Evolutionary conservation across 2,329 filamentous ascomycete genomes (phyloP).

Genomic region (Epichloe amarillans): DNA sequence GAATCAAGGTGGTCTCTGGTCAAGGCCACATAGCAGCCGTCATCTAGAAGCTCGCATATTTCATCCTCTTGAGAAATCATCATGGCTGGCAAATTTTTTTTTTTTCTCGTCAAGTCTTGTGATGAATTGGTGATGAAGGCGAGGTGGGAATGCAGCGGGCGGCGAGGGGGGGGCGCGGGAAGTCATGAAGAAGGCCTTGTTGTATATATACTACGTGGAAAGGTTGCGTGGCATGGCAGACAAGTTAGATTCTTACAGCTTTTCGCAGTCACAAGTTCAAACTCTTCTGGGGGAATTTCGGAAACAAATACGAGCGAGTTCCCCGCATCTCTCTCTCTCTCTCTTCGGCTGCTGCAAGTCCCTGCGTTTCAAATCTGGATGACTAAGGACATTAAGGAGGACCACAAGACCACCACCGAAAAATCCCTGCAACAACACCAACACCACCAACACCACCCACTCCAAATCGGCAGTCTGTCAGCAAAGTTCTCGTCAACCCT

Average conservation of each 20-base stretch:
- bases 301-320: no score
- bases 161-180: background rate
- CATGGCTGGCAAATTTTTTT: background rate
- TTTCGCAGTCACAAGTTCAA: no score
- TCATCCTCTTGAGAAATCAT: constrained; percentile 10
- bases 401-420: no score
- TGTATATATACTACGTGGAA: no score
- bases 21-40: constrained; percentile 52
- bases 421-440: no score
- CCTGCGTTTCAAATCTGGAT: background rate
- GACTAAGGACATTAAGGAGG: background rate
- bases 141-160: background rate
- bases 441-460: no score
- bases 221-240: no score
- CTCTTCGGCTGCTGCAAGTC: no score
- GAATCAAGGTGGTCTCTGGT: constrained; percentile 49
- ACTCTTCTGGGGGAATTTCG: no score
- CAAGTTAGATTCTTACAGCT: no score
- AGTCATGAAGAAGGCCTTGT: background rate
- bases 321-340: no score
- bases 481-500: background rate
- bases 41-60: constrained; percentile 30
- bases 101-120: background rate
- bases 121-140: background rate
- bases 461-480: background rate